Conservation (phyloP, 1,284 basidiomycete species). For the Tylopilus sp. region DNA sequence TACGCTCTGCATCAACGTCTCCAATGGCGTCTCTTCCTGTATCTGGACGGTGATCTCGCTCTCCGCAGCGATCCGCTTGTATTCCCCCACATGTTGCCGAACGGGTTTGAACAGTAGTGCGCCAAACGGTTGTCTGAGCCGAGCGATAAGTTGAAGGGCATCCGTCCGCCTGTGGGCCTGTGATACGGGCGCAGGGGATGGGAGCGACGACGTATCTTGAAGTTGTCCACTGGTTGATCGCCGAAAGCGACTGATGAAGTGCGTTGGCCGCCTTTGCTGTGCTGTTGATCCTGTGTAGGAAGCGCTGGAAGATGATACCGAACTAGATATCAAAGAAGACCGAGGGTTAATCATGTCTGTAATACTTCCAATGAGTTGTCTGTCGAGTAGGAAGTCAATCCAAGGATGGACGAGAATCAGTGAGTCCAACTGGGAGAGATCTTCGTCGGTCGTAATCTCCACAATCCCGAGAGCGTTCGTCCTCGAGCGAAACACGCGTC, state of each 20-base stretch:
- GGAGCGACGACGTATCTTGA: background rate
- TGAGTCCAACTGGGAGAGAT: background rate
- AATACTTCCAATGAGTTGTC: background rate
- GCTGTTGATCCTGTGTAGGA: background rate
- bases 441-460: background rate
- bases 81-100: slow-evolving; percentile 1
- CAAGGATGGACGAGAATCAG: background rate
- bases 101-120: slow-evolving; percentile 1
- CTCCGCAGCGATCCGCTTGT: slow-evolving; percentile 5
- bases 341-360: background rate
- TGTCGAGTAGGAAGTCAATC: slow-evolving; percentile 1
- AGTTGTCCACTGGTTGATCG: background rate
- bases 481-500: background rate
- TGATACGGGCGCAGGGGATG: background rate
- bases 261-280: background rate
- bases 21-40: background rate
- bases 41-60: slow-evolving; percentile 1
- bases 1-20: background rate
- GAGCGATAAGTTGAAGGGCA: background rate
- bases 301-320: background rate
- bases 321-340: background rate
- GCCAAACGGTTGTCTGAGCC: slow-evolving; percentile 2
- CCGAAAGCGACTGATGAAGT: background rate
- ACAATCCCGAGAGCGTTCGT: background rate
- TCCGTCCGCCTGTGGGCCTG: background rate